These are phyloP conservation scores for Mortierella polycephala DNA, from an alignment of 371 early-diverging fungal species.

Conservation along the genomic window DNA sequence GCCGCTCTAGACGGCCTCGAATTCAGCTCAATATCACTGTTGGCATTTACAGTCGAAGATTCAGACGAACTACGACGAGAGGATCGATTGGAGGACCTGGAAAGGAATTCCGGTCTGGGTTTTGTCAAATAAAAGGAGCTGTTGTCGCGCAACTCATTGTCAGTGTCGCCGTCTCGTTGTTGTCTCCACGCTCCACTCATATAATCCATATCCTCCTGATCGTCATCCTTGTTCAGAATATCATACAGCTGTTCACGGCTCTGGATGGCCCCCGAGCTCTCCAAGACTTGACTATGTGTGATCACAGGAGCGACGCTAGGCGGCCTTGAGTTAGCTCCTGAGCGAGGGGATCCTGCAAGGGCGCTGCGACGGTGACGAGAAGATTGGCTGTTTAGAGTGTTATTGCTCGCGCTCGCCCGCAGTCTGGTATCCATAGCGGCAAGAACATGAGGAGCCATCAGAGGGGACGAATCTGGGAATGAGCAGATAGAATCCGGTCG, in stretches of 20 bases:
- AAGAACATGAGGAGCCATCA: conserved; percentile 33
- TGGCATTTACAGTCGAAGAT: too few species aligned
- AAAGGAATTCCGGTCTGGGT: conserved; percentile 23
- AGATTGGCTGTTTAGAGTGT: background rate
- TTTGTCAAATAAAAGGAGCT: background rate
- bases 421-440: conserved; percentile 34
- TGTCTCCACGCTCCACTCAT: too few species aligned
- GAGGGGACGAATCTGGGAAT: conserved; percentile 29
- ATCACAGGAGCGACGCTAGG: conserved; percentile 14
- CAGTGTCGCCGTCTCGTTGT: too few species aligned
- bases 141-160: background rate
- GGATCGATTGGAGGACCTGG: background rate
- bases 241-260: conserved; percentile 38
- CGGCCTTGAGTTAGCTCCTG: background rate
- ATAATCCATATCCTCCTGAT: conserved; percentile 2
- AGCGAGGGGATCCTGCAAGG: background rate
- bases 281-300: conserved; percentile 17
- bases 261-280: conserved; percentile 10
- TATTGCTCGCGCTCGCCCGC: conserved; percentile 10
- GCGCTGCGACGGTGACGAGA: conserved; percentile 3
- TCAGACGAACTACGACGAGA: too few species aligned
- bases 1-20: too few species aligned
- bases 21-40: too few species aligned
- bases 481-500: conserved; percentile 32
- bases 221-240: conserved; percentile 25